phyloP scores from a whole-genome alignment of 139 green algal genomes.

The Tetraselmis striata region DNA sequence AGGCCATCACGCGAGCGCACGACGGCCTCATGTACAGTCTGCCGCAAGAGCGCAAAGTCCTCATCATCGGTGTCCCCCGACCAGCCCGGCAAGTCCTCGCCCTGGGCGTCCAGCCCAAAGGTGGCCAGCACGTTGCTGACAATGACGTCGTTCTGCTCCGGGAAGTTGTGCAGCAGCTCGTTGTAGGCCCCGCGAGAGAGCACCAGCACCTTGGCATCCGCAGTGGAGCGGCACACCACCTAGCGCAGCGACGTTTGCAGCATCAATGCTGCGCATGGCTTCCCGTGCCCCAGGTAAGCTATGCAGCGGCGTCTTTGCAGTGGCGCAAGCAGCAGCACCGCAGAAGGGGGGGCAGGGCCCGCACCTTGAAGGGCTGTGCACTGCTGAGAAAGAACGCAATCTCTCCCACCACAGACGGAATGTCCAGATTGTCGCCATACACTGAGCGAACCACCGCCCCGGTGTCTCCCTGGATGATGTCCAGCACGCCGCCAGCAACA shows the following conservation, averaged over 20 bases:
- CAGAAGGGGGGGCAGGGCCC: no score
- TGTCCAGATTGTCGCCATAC: slow-evolving; percentile 11
- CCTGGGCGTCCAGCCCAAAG: slow-evolving; percentile 26
- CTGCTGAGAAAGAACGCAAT: slow-evolving; percentile 34
- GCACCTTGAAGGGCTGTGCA: slow-evolving; percentile 23
- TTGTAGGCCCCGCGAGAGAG: slow-evolving; percentile 27
- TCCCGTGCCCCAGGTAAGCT: no score
- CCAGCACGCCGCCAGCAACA: slow-evolving; percentile 23
- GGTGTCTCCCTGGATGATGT: slow-evolving; percentile 15
- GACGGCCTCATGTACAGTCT: no score
- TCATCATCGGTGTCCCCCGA: no score
- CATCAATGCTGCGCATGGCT: no score
- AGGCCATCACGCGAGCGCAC: no score
- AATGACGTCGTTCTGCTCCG: slow-evolving; percentile 35
- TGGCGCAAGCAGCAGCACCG: no score
- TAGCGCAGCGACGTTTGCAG: no score
- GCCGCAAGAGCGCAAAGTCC: slow-evolving; percentile 2
- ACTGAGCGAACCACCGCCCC: slow-evolving; percentile 10
- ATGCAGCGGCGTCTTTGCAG: no score
- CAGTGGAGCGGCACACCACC: no score
- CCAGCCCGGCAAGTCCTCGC: slow-evolving; percentile 18
- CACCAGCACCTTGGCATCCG: slow-evolving; percentile 24
- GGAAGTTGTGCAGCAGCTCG: slow-evolving; percentile 25
- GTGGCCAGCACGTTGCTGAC: slow-evolving; percentile 24
- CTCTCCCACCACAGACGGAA: slow-evolving; percentile 10